Percentiles rank a stretch among this genome's conserved stretches.
phyloP scores from a whole-genome alignment of 805 yeast genomes.

The Metschnikowia borealis region DNA sequence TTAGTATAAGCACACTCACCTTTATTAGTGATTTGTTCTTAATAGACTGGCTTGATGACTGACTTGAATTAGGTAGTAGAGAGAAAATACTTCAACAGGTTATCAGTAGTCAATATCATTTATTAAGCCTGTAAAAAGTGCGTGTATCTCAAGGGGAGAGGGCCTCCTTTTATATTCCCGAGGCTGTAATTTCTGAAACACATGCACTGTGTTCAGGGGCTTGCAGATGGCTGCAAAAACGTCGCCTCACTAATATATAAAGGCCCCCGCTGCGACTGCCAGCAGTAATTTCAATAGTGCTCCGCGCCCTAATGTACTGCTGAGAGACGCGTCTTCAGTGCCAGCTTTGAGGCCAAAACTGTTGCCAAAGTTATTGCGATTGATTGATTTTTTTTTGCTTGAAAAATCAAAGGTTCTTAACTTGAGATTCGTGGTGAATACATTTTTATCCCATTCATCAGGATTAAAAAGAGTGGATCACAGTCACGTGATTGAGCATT shows the following conservation, averaged over 20 bases:
- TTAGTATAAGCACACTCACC: no score
- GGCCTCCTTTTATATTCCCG: background rate
- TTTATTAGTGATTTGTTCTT: no score
- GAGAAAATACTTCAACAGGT: background rate
- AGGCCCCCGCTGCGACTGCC: background rate
- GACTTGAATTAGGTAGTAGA: background rate
- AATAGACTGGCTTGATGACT: no score
- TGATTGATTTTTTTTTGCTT: no score
- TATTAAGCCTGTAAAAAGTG: background rate
- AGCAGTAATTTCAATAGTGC: background rate
- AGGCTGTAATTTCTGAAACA: background rate
- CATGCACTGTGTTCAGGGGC: background rate
- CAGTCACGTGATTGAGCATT: background rate
- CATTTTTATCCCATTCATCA: no score
- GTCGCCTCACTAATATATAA: background rate
- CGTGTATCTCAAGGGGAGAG: no score
- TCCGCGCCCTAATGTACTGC: background rate
- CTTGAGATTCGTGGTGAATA: no score
- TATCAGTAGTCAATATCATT: background rate
- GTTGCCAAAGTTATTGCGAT: background rate
- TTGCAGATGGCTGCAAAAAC: constrained; percentile 1
- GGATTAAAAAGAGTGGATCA: background rate
- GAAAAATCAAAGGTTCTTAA: no score
- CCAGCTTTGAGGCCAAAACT: background rate
- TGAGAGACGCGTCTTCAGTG: background rate